Percentiles rank a stretch among this genome's conserved stretches.
These are phyloP conservation scores for Trichoderma sp. DNA, from an alignment of 2,329 filamentous ascomycete genomes.

Conservation along the genomic window DNA sequence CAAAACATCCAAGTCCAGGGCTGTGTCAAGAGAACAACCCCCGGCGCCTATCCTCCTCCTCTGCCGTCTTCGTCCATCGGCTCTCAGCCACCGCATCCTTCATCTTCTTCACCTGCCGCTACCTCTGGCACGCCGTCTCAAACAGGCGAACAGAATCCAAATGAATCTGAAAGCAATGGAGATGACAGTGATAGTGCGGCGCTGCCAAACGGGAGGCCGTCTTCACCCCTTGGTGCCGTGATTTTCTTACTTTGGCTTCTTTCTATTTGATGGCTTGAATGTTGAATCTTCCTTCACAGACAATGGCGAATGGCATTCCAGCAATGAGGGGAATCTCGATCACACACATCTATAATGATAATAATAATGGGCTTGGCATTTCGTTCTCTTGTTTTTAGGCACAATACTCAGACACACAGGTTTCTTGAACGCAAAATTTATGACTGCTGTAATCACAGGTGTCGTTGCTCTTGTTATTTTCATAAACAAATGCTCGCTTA, in stretches of 20 bases:
- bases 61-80: neutral
- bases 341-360: neutral
- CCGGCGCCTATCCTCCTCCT: conserved; percentile 23
- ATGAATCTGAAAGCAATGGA: neutral
- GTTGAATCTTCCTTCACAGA: neutral
- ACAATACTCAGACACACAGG: neutral
- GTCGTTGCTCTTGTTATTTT: conserved; percentile 18
- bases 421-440: neutral
- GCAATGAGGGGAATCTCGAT: neutral
- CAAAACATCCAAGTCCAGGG: conserved; percentile 38
- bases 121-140: neutral
- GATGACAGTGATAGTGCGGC: conserved; percentile 25
- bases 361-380: neutral
- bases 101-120: neutral
- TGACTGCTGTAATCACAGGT: conserved; percentile 2
- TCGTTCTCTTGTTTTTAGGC: neutral
- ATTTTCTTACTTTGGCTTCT: conserved; percentile 31
- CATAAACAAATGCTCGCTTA: conserved; percentile 27
- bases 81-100: conserved; percentile 1
- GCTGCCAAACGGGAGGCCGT: conserved; percentile 10
- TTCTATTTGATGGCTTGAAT: neutral
- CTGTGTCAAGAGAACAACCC: conserved; percentile 33
- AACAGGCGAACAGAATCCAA: conserved; percentile 20
- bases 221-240: conserved; percentile 29
- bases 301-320: neutral